Evolutionary conservation across 2,329 filamentous ascomycete species (phyloP).

Genomic region (Microdochium bolleyi): DNA sequence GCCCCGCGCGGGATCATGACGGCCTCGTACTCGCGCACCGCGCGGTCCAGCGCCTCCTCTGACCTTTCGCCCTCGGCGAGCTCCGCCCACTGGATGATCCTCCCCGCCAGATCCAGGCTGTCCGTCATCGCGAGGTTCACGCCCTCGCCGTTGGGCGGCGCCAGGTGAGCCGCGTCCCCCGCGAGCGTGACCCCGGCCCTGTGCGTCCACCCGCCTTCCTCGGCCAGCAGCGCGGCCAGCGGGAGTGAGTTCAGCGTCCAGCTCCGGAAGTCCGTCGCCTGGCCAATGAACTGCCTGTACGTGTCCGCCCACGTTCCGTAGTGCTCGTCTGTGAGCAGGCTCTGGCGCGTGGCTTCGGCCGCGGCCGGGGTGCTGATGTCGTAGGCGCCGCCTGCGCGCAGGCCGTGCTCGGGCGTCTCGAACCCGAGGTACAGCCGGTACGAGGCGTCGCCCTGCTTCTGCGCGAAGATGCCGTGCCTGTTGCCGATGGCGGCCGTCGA

Average conservation of each 20-base stretch:
- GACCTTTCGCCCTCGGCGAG: neutral
- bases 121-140: neutral
- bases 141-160: neutral
- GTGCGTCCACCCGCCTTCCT: conserved; percentile 12
- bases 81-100: neutral
- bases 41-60: neutral
- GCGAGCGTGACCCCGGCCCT: conserved; percentile 36
- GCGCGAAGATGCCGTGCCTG: conserved; percentile 10
- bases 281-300: neutral
- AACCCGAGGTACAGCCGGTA: neutral
- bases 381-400: neutral
- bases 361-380: neutral
- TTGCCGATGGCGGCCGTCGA: conserved; percentile 24
- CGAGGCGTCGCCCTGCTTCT: conserved; percentile 7
- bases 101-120: neutral
- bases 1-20: neutral
- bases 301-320: neutral
- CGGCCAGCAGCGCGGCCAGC: conserved; percentile 2
- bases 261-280: conserved; percentile 21
- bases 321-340: neutral
- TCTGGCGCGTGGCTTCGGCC: neutral
- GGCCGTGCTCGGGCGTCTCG: neutral
- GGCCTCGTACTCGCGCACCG: neutral
- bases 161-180: conserved; percentile 42
- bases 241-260: conserved; percentile 14